Base-by-base conservation (phyloP, 2,329 filamentous ascomycete species). In the Neopestalotiopsis rosae region DNA sequence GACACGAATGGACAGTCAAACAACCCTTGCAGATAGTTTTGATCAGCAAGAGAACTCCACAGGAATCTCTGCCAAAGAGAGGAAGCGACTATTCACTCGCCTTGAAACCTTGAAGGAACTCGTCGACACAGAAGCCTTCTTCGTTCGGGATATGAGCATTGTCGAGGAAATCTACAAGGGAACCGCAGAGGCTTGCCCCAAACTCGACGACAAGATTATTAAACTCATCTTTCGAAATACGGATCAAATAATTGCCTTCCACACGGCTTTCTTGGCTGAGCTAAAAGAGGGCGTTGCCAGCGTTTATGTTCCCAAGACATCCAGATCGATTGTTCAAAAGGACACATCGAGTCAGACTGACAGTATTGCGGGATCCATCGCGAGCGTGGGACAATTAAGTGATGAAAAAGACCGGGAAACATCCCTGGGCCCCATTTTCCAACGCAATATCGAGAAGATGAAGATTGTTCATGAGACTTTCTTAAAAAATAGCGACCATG, bases 141-240 rank as follows among this genome's bases (percentile, higher is more conserved):
- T 97, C 80, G 91, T 97, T 68, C 90, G 94, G 72, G 96, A 99
- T 79, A 95, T 99, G 94, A 97, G 95, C 78, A 95, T 99, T 66
- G 92, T 97, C 2, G 94, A 97, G 76, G 95, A 98, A 77, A 98
- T 99, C 67, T 99, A 98, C 85, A 97, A 97, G 80, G 94, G 94
- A 58, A 98, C 96, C 0, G 93, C 94, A 1, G 90, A 92, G 73
- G 92, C 92, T 12, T 94, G 93, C 68, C 90, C 94, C 9, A 90
- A 94, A 71, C 88, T 98, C 34, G 93, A 92, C 58, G 84, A 89
- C 57, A 93, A 95, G 72, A 97, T 97, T 71, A 91, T 97, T 75
- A 97, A 95, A 77, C 87, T 93, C 13, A 89, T 99, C 17, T 99
- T 99, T 79, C 92, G 94, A 71, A 99, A 99, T 76, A 95, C 93